A percentile compares a stretch with the other conserved stretches of the same genome.
Evolutionary conservation across 179 eudicot species (phyloP).

Genomic region (Amaranthus tricolor): DNA sequence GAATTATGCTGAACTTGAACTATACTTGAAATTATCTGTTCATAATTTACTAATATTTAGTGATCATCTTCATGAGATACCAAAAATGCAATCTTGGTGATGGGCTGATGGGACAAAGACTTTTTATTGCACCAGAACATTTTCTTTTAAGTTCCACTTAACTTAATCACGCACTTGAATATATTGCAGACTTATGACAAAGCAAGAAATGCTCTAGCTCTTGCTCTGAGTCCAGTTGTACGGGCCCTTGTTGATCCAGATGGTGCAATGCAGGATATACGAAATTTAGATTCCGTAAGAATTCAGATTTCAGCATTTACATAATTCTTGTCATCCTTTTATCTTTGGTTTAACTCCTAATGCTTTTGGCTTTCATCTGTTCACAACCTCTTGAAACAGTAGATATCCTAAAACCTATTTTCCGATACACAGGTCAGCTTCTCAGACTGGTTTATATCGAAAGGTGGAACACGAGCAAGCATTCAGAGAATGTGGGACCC

Average conservation of each 20-base stretch:
- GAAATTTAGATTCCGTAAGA: conserved; percentile 84
- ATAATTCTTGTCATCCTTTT: too few relatives aligned
- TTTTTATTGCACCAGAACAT: background rate
- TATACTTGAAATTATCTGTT: background rate
- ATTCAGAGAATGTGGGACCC: conserved; percentile 99
- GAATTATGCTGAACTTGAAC: too few relatives aligned
- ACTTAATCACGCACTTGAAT: conserved; percentile 21
- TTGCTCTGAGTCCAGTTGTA: conserved; percentile 96
- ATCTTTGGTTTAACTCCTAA: background rate
- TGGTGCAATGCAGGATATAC: conserved; percentile 87
- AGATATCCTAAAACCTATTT: conserved; percentile 12
- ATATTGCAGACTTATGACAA: conserved; percentile 80
- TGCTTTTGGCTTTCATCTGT: conserved; percentile 3
- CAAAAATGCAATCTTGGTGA: background rate
- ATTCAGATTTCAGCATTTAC: too few relatives aligned
- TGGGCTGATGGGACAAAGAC: background rate
- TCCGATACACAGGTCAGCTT: conserved; percentile 68
- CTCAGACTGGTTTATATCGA: conserved; percentile 97
- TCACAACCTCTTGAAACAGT: background rate
- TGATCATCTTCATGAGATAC: background rate
- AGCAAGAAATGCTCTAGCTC: conserved; percentile 98
- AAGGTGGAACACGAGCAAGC: conserved; percentile 93
- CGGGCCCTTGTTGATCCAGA: conserved; percentile 97
- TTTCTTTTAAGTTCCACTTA: background rate
- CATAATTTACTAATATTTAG: background rate